Evolutionary conservation across 2,329 filamentous ascomycete genomes (phyloP).

Genomic region (Penicillium paneum): DNA sequence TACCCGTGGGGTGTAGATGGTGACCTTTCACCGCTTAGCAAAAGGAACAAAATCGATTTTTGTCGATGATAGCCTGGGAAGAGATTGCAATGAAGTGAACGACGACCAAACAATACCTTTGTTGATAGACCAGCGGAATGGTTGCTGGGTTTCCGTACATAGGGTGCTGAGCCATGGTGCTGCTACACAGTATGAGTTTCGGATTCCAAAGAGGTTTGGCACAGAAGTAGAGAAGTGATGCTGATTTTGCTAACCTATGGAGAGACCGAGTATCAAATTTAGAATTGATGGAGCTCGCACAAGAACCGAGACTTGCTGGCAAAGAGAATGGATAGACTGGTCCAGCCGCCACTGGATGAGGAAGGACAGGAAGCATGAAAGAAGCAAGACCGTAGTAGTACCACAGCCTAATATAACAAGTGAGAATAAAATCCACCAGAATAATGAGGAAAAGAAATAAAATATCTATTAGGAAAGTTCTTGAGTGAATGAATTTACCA

Average conservation of each 20-base stretch:
- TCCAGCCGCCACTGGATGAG: conserved; percentile 29
- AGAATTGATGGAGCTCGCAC: conserved; percentile 29
- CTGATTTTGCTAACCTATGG: conserved; percentile 34
- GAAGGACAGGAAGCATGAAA: conserved; percentile 34
- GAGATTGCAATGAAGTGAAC: conserved; percentile 11
- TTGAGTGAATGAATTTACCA: background rate
- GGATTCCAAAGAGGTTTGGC: conserved; percentile 5
- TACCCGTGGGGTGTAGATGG: conserved; percentile 30
- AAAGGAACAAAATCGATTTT: conserved; percentile 15
- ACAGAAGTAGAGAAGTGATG: conserved; percentile 1
- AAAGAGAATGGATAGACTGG: conserved; percentile 33
- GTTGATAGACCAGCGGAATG: conserved; percentile 34
- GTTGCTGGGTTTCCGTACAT: conserved; percentile 30
- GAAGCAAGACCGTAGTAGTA: conserved; percentile 6
- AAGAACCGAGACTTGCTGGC: conserved; percentile 28
- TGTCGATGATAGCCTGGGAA: background rate
- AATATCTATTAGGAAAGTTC: background rate
- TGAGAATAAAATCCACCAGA: background rate
- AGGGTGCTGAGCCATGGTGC: conserved; percentile 30
- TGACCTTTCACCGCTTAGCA: conserved; percentile 32
- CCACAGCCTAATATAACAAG: conserved; percentile 3
- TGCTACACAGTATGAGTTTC: conserved; percentile 27
- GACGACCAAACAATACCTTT: conserved; percentile 32
- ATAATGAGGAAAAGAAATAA: background rate
- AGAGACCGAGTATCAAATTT: conserved; percentile 34